Conservation (phyloP, 805 yeast species). For the Spathaspora sp. region DNA sequence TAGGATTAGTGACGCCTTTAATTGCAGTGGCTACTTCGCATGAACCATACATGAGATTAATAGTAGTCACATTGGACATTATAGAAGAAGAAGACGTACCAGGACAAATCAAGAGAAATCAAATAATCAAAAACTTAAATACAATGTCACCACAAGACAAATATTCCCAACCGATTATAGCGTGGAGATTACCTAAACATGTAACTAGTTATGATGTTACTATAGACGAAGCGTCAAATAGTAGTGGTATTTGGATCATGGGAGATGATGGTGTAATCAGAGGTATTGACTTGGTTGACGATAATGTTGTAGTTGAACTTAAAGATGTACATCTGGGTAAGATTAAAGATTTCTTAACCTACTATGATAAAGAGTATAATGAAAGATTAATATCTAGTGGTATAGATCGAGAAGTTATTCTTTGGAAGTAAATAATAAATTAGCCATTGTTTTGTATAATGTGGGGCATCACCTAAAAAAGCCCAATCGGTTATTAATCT, state of each 20-base stretch:
- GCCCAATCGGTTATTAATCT: background rate
- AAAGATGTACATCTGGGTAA: slow-evolving; percentile 40
- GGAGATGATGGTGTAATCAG: slow-evolving; percentile 68
- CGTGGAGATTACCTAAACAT: slow-evolving; percentile 32
- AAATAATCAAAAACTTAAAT: slow-evolving; percentile 27
- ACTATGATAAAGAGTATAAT: slow-evolving; percentile 18
- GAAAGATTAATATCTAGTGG: slow-evolving; percentile 50
- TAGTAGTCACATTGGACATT: slow-evolving; percentile 49
- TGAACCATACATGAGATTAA: slow-evolving; percentile 69
- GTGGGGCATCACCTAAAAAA: too few relatives aligned
- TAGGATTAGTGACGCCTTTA: slow-evolving; percentile 17
- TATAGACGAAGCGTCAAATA: slow-evolving; percentile 13
- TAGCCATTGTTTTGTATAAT: too few relatives aligned
- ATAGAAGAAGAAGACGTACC: slow-evolving; percentile 8
- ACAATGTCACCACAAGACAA: slow-evolving; percentile 68
- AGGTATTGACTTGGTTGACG: slow-evolving; percentile 51
- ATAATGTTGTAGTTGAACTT: slow-evolving; percentile 28
- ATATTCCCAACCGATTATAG: slow-evolving; percentile 49
- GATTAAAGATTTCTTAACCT: slow-evolving; percentile 40
- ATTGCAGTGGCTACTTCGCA: slow-evolving; percentile 73
- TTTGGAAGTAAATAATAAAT: slow-evolving; percentile 10
- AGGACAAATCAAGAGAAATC: slow-evolving; percentile 19
- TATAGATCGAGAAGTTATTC: slow-evolving; percentile 24
- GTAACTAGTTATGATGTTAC: background rate
- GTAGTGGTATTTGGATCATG: slow-evolving; percentile 59